phyloP scores from a whole-genome alignment of 2,329 filamentous ascomycete species.

The Podosphaera aphanis region DNA sequence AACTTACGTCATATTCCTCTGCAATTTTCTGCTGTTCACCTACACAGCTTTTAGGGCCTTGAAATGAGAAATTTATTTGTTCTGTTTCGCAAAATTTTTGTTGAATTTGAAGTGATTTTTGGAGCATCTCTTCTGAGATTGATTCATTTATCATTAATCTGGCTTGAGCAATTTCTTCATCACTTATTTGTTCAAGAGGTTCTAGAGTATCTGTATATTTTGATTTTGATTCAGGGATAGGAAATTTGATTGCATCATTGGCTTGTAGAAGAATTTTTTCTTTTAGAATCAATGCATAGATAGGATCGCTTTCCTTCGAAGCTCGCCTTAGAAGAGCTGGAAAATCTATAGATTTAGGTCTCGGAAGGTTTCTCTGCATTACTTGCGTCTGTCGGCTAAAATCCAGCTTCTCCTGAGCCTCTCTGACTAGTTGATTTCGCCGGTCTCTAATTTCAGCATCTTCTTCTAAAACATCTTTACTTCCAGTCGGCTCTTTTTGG shows the following conservation, averaged over 20 bases:
- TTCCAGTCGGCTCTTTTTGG: constrained; percentile 31
- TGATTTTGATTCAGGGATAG: constrained; percentile 42
- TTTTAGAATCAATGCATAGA: constrained; percentile 44
- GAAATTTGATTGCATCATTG: constrained; percentile 55
- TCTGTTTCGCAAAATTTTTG: constrained; percentile 29
- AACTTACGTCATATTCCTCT: constrained; percentile 48
- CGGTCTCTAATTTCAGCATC: constrained; percentile 52
- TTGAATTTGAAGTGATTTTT: constrained; percentile 29
- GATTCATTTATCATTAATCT: constrained; percentile 40
- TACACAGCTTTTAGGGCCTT: constrained; percentile 64
- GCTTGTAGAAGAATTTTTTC: constrained; percentile 65
- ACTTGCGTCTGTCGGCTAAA: constrained; percentile 71
- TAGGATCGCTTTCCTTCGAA: constrained; percentile 33
- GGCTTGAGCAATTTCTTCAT: constrained; percentile 49
- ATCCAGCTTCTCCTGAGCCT: constrained; percentile 47
- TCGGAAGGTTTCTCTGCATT: constrained; percentile 63
- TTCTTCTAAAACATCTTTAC: constrained; percentile 30
- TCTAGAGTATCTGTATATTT: constrained; percentile 27
- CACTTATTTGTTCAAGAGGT: constrained; percentile 40
- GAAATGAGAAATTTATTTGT: constrained; percentile 34
- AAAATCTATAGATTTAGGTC: constrained; percentile 51
- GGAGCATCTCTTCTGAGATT: constrained; percentile 23
- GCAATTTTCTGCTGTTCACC: constrained; percentile 26
- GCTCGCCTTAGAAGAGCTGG: constrained; percentile 41
- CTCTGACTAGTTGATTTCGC: constrained; percentile 47